These are phyloP conservation scores for Balakata baccata DNA, from an alignment of 345 rosid species.

Conservation along the genomic window DNA sequence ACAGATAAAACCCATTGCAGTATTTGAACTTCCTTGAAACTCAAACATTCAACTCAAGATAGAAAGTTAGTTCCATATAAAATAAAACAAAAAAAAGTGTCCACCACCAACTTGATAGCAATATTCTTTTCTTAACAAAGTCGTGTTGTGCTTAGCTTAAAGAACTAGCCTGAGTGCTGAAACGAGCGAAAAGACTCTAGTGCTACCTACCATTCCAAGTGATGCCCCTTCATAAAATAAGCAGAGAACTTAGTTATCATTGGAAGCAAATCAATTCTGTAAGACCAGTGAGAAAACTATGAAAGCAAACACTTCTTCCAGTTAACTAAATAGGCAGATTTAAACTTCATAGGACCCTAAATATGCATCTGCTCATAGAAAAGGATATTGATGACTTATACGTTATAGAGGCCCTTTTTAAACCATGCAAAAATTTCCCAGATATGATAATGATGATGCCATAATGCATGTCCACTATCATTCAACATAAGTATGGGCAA, in stretches of 20 bases:
- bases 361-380: background rate
- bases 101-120: too few species aligned
- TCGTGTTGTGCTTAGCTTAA: too few species aligned
- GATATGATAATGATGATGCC: background rate
- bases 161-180: too few species aligned
- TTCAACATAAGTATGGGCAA: background rate
- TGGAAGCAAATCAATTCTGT: background rate
- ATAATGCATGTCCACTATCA: conserved; percentile 1
- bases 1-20: background rate
- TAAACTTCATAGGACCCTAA: background rate
- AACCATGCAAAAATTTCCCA: background rate
- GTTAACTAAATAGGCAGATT: background rate
- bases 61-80: background rate
- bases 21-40: background rate
- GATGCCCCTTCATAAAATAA: background rate
- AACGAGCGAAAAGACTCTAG: too few species aligned
- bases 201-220: too few species aligned
- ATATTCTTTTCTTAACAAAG: too few species aligned
- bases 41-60: background rate
- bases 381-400: conserved; percentile 1
- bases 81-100: too few species aligned
- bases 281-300: background rate
- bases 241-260: background rate
- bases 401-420: background rate
- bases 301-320: background rate